Percentiles rank a stretch among this genome's conserved stretches.
Conservation (phyloP, 495 filamentous ascomycete species). For the Neurospora discreta region DNA sequence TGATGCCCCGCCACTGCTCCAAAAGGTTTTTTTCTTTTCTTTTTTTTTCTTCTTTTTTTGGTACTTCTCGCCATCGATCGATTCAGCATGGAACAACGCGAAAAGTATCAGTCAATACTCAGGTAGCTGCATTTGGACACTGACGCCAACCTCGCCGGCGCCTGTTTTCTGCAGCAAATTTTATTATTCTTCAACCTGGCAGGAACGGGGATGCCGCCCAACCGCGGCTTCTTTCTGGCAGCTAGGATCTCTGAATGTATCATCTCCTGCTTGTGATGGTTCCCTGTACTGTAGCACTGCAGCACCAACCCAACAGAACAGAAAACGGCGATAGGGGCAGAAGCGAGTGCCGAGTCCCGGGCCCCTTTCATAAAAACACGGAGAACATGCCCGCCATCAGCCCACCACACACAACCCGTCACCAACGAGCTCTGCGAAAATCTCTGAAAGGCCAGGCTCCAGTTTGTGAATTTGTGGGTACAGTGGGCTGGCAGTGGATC, state of each 20-base stretch:
- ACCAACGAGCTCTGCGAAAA: background rate
- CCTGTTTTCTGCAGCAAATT: background rate
- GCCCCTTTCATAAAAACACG: background rate
- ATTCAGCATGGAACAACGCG: background rate
- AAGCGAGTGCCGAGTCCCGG: conserved; percentile 4
- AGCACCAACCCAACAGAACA: background rate
- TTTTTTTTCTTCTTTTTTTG: background rate
- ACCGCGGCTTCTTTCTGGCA: background rate
- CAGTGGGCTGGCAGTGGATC: background rate
- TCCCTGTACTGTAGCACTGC: background rate
- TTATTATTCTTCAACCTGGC: background rate
- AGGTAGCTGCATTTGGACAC: background rate
- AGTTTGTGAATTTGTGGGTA: background rate
- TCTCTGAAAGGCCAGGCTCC: background rate
- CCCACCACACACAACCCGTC: background rate
- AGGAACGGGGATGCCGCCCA: background rate
- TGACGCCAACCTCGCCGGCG: background rate
- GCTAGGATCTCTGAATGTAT: background rate
- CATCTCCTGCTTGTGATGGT: background rate
- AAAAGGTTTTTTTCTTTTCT: background rate
- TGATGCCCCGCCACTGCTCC: background rate
- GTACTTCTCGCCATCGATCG: background rate
- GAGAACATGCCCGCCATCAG: background rate
- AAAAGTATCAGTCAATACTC: background rate
- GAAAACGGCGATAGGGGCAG: background rate